Evolutionary conservation across 495 filamentous ascomycete genomes (phyloP).

Genomic region (Evernia prunastri): DNA sequence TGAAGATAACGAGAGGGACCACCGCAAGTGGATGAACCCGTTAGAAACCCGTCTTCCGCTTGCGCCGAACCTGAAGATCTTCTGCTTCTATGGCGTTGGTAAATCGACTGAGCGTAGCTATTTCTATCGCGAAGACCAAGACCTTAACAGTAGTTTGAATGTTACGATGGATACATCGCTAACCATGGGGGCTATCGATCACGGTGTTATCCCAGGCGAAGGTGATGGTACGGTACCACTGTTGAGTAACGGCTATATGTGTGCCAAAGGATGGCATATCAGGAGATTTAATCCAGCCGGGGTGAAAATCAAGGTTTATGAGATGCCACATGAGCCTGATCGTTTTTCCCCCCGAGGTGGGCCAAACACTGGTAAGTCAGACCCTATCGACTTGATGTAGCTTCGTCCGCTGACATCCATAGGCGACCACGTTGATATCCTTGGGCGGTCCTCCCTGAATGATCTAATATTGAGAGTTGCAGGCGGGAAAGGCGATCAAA

Average conservation of each 20-base stretch:
- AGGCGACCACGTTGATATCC: slow-evolving; percentile 94
- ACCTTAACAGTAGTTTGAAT: slow-evolving; percentile 60
- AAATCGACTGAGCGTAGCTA: slow-evolving; percentile 90
- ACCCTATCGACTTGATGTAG: not conserved
- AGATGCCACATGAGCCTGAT: slow-evolving; percentile 96
- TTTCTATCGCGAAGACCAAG: slow-evolving; percentile 73
- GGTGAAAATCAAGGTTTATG: slow-evolving; percentile 71
- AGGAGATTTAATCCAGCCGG: slow-evolving; percentile 88
- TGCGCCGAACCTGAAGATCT: slow-evolving; percentile 89
- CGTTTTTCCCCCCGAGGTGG: slow-evolving; percentile 85
- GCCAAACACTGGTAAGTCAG: slow-evolving; percentile 69
- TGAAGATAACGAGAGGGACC: slow-evolving; percentile 75
- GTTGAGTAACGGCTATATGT: slow-evolving; percentile 91
- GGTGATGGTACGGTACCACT: slow-evolving; percentile 93
- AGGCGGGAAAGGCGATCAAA: slow-evolving; percentile 75
- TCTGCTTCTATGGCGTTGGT: slow-evolving; percentile 92
- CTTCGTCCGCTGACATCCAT: not conserved
- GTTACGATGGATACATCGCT: slow-evolving; percentile 83
- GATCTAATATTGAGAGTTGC: slow-evolving; percentile 85
- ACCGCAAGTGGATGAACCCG: slow-evolving; percentile 88
- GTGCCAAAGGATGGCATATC: slow-evolving; percentile 82
- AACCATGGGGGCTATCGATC: slow-evolving; percentile 63
- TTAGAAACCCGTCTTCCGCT: slow-evolving; percentile 83
- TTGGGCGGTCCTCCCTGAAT: slow-evolving; percentile 81
- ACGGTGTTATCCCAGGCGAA: slow-evolving; percentile 86